Evolutionary conservation across 805 yeast species (phyloP).

Genomic region (Metschnikowia dekortorum): DNA sequence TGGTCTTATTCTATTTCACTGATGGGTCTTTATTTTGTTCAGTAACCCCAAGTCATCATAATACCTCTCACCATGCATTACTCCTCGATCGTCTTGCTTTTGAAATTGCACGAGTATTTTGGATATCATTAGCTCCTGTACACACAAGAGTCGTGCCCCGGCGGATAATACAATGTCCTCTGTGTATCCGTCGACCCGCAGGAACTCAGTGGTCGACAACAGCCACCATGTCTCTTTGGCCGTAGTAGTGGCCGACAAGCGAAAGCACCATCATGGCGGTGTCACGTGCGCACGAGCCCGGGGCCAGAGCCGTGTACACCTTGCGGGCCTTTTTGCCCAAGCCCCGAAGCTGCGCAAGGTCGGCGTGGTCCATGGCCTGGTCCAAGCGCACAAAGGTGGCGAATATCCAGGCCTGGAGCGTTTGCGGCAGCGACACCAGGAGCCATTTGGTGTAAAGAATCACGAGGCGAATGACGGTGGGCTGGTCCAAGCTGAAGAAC

Average conservation of each 20-base stretch:
- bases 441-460: slow-evolving; percentile 37
- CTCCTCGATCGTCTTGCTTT: too few species aligned
- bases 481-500: slow-evolving; percentile 26
- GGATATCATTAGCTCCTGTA: too few species aligned
- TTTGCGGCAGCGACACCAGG: slow-evolving; percentile 23
- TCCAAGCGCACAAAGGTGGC: slow-evolving; percentile 32
- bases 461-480: slow-evolving; percentile 31
- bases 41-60: neutral
- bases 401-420: slow-evolving; percentile 36
- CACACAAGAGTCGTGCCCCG: too few species aligned
- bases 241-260: slow-evolving; percentile 30
- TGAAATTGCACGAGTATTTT: too few species aligned
- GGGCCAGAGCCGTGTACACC: slow-evolving; percentile 10
- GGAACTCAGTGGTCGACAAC: neutral
- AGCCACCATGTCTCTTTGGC: slow-evolving; percentile 29
- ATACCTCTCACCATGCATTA: too few species aligned
- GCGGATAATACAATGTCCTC: too few species aligned
- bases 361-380: slow-evolving; percentile 28
- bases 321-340: slow-evolving; percentile 37
- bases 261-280: slow-evolving; percentile 23
- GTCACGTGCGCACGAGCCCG: slow-evolving; percentile 3
- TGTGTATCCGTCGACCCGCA: too few species aligned
- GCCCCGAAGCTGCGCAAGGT: slow-evolving; percentile 31
- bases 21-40: too few species aligned
- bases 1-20: too few species aligned